These are phyloP conservation scores for Boletus speciosus DNA, from an alignment of 768 basidiomycete genomes.

Conservation along the genomic window DNA sequence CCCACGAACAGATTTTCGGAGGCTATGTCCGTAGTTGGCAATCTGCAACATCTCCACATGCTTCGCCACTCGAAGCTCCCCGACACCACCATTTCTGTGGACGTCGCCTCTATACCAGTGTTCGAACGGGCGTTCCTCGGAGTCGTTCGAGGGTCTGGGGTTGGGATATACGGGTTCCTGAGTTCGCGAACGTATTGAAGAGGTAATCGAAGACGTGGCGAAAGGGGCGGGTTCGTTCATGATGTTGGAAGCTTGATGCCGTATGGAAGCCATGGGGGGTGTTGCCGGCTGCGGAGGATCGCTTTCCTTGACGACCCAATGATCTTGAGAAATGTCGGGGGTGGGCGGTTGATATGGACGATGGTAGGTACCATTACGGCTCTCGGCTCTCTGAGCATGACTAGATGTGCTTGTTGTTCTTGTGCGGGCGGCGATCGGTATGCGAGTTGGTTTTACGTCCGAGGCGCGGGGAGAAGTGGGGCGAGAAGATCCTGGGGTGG, in stretches of 20 bases:
- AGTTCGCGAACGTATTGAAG: constrained; percentile 38
- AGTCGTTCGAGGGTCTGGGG: constrained; percentile 64
- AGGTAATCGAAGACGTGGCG: constrained; percentile 40
- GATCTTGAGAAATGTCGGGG: constrained; percentile 30
- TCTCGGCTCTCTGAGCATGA: constrained; percentile 36
- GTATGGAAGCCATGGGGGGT: constrained; percentile 33
- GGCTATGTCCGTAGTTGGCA: constrained; percentile 74
- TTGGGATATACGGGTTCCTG: constrained; percentile 33
- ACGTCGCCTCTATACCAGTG: constrained; percentile 91
- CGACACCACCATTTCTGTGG: constrained; percentile 84
- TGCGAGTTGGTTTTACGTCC: constrained; percentile 44
- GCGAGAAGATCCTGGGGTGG: constrained; percentile 37
- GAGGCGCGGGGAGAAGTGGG: constrained; percentile 44
- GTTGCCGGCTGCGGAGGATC: constrained; percentile 30
- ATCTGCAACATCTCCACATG: constrained; percentile 85
- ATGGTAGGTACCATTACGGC: constrained; percentile 30
- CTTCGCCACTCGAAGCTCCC: constrained; percentile 71
- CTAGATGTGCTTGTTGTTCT: constrained; percentile 43
- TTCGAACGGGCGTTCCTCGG: constrained; percentile 80
- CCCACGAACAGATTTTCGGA: constrained; percentile 33
- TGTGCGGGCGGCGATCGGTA: constrained; percentile 42
- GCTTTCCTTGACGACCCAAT: constrained; percentile 29
- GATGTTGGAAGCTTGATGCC: constrained; percentile 45
- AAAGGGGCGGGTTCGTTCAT: constrained; percentile 68
- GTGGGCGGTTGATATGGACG: constrained; percentile 24